These are phyloP conservation scores for Scalesia atractyloides DNA, from an alignment of 129 eudicot species.

Conservation along the genomic window DNA sequence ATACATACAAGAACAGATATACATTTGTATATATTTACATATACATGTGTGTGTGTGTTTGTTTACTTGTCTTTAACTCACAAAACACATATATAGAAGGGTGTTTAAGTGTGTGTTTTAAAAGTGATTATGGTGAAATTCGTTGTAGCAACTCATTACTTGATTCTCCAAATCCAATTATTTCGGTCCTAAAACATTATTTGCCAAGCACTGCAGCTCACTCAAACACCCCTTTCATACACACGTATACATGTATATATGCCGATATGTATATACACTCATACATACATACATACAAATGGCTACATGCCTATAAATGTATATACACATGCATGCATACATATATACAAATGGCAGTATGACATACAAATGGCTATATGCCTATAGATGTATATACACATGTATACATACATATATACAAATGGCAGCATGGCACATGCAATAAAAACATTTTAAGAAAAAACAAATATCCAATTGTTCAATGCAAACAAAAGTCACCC, in stretches of 20 bases:
- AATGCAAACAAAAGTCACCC: constrained; percentile 15
- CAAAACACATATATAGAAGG: not conserved
- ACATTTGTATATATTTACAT: not conserved
- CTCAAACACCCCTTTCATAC: not conserved
- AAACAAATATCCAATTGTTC: not conserved
- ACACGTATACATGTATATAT: too few species aligned
- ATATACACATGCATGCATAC: not conserved
- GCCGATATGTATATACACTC: too few species aligned
- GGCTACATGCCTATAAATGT: too few species aligned
- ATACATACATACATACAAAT: not conserved
- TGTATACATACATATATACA: not conserved
- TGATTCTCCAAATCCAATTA: not conserved
- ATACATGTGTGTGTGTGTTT: too few species aligned
- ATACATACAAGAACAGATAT: not conserved
- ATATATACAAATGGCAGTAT: not conserved
- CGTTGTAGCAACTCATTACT: not conserved
- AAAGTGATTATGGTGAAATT: not conserved
- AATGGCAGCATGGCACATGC: constrained; percentile 8
- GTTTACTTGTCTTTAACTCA: not conserved
- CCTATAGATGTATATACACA: not conserved
- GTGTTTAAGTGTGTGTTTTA: not conserved
- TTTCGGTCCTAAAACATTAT: not conserved
- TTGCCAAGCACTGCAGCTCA: not conserved
- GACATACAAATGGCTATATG: not conserved
- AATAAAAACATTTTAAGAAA: not conserved